Evolutionary conservation across 345 rosid genomes (phyloP).

Genomic region (Dimocarpus longan): DNA sequence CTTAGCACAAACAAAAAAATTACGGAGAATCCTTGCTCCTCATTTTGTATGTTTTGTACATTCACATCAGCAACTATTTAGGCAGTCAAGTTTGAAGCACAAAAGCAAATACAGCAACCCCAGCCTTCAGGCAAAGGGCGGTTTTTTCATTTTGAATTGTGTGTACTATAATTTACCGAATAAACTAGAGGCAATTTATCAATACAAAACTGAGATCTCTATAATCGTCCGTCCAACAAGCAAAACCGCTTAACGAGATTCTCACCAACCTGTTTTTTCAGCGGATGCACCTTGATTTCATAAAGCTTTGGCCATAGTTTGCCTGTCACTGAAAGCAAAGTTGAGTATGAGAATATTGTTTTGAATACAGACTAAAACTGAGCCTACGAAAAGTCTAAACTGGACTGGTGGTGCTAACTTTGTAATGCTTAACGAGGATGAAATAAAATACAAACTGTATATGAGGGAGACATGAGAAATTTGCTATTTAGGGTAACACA

Average conservation of each 20-base stretch:
- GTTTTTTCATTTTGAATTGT: not conserved
- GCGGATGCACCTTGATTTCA: constrained; percentile 63
- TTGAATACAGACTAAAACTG: too few species aligned
- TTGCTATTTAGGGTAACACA: too few species aligned
- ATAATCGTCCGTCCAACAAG: constrained; percentile 20
- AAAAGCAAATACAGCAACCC: not conserved
- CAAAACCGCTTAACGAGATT: constrained; percentile 51
- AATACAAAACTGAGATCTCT: not conserved
- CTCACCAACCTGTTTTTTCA: constrained; percentile 22
- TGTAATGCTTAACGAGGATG: too few species aligned
- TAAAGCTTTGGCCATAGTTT: constrained; percentile 87
- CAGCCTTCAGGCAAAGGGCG: not conserved
- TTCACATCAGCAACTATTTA: not conserved
- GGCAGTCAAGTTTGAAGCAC: not conserved
- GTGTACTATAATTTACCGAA: not conserved
- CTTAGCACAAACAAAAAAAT: too few species aligned
- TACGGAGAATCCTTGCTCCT: too few species aligned
- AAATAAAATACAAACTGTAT: not conserved
- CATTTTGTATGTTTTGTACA: not conserved
- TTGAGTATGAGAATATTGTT: not conserved
- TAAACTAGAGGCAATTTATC: not conserved
- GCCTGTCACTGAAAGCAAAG: constrained; percentile 71
- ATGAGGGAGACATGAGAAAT: not conserved
- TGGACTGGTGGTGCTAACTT: not conserved
- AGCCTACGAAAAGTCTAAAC: too few species aligned